Evolutionary conservation across 305 asterid species (phyloP).

Genomic region (Plantago coronopus): DNA sequence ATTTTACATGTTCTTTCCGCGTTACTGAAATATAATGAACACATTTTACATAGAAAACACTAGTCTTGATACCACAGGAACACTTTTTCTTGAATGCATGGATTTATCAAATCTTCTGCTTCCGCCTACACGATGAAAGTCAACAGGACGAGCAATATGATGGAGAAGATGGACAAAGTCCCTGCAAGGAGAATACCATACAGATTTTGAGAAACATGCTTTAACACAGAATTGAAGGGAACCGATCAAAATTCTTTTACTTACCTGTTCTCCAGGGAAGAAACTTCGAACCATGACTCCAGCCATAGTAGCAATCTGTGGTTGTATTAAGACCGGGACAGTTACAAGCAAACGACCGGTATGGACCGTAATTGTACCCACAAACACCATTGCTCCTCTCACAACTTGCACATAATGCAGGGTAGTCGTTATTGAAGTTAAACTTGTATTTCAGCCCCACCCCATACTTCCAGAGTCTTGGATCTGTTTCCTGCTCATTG

Average conservation of each 20-base stretch:
- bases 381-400: slow-evolving; percentile 78
- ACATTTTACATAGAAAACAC: slow-evolving; percentile 9
- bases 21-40: slow-evolving; percentile 12
- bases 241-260: background rate
- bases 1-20: slow-evolving; percentile 13
- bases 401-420: slow-evolving; percentile 49
- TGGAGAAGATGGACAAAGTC: slow-evolving; percentile 23
- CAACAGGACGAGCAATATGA: slow-evolving; percentile 33
- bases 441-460: slow-evolving; percentile 67
- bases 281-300: slow-evolving; percentile 39
- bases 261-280: slow-evolving; percentile 41
- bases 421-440: slow-evolving; percentile 65
- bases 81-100: slow-evolving; percentile 15
- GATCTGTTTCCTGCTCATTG: slow-evolving; percentile 45
- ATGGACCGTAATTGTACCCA: slow-evolving; percentile 43
- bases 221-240: background rate
- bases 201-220: slow-evolving; percentile 13
- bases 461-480: slow-evolving; percentile 68
- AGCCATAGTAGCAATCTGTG: slow-evolving; percentile 50
- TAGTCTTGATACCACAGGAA: slow-evolving; percentile 9
- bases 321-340: slow-evolving; percentile 63
- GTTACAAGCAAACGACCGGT: slow-evolving; percentile 47
- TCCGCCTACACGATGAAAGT: slow-evolving; percentile 29
- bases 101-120: background rate
- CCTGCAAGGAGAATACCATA: slow-evolving; percentile 38